Conservation (phyloP, 768 basidiomycete genomes). For the Cystobasidium onofrii region DNA sequence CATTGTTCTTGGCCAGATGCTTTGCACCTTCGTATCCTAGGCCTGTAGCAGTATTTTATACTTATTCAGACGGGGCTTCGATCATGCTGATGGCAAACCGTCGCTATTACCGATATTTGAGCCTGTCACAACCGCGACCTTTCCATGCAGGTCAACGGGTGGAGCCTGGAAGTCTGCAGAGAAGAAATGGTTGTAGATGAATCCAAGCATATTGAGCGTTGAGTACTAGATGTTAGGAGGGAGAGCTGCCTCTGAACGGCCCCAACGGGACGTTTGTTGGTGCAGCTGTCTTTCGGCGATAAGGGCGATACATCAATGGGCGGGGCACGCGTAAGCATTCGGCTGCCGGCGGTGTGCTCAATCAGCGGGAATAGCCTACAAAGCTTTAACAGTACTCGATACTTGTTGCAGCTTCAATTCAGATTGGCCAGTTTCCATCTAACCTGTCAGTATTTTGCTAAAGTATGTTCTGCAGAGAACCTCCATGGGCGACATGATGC, state of each 20-base stretch:
- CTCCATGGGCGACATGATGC: too few species aligned
- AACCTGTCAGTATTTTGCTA: too few species aligned
- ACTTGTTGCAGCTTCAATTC: too few species aligned
- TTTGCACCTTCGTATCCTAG: slow-evolving; percentile 10
- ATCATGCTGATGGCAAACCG: neutral
- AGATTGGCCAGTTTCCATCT: too few species aligned
- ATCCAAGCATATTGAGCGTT: neutral
- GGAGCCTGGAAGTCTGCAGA: neutral
- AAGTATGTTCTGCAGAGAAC: too few species aligned
- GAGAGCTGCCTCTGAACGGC: too few species aligned
- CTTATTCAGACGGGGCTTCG: neutral
- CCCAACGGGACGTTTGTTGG: too few species aligned
- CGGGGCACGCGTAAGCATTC: neutral
- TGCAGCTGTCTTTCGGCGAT: neutral
- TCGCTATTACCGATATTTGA: neutral
- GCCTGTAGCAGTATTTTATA: neutral
- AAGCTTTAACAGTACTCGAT: too few species aligned
- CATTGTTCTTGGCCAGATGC: neutral
- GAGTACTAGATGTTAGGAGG: too few species aligned
- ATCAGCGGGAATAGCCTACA: too few species aligned
- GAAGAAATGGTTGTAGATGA: neutral
- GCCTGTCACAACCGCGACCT: neutral
- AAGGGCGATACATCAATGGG: neutral
- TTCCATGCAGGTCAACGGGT: neutral
- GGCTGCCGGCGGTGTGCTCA: too few species aligned